phyloP scores from a whole-genome alignment of 345 rosid genomes.

The Sisymbrium altissimum region DNA sequence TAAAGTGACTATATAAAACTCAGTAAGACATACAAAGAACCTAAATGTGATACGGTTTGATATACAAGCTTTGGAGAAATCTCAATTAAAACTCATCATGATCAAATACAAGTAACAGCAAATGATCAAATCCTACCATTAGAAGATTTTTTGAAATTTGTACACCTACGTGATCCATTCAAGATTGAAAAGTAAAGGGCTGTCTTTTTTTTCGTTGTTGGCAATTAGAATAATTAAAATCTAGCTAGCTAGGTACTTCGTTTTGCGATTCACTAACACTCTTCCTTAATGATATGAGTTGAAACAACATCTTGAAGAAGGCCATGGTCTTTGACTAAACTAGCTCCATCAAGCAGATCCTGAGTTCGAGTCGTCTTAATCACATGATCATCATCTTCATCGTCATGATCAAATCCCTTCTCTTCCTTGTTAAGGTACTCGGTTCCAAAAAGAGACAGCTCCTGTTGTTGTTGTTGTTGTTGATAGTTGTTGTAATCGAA shows the following conservation, averaged over 20 bases:
- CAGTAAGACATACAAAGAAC: too few relatives aligned
- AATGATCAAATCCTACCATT: not conserved
- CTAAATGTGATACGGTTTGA: not conserved
- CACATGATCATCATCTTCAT: conserved; percentile 7
- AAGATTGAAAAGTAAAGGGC: not conserved
- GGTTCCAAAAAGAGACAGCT: not conserved
- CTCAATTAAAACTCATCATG: not conserved
- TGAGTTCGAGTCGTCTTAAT: conserved; percentile 14
- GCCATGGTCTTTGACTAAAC: conserved; percentile 47
- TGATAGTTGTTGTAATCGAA: conserved; percentile 18
- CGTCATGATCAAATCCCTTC: not conserved
- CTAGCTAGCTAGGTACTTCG: not conserved
- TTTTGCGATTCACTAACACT: not conserved
- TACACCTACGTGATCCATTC: not conserved
- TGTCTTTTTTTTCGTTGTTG: not conserved
- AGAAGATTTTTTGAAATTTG: not conserved
- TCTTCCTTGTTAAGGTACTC: not conserved
- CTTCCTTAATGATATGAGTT: conserved; percentile 55
- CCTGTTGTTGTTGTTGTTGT: conserved; percentile 21
- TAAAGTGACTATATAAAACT: not conserved
- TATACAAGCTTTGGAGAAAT: not conserved
- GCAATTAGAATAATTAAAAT: not conserved
- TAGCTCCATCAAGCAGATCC: conserved; percentile 3
- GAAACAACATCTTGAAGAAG: conserved; percentile 77
- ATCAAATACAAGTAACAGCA: not conserved